phyloP scores from a whole-genome alignment of 1,284 basidiomycete genomes.

The Schizophyllum commune region DNA sequence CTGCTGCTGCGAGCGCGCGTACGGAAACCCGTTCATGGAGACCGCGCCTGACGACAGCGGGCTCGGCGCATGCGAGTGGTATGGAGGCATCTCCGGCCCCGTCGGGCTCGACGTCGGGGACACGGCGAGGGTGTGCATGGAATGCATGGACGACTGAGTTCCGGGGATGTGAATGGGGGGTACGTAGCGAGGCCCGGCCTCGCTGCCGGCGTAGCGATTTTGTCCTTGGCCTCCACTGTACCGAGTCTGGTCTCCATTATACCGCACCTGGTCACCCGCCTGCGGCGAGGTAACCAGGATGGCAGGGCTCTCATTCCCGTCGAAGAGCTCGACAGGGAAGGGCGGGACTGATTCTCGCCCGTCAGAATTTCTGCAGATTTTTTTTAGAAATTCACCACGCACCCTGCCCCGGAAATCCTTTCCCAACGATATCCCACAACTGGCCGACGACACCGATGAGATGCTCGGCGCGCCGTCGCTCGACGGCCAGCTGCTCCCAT shows the following conservation, averaged over 20 bases:
- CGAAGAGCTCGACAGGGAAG: constrained; percentile 56
- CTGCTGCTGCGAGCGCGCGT: background rate
- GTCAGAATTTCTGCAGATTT: constrained; percentile 1
- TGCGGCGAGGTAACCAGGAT: constrained; percentile 65
- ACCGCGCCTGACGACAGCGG: background rate
- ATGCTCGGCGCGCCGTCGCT: constrained; percentile 43
- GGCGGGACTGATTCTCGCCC: constrained; percentile 42
- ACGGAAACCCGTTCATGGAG: background rate
- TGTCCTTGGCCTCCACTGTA: background rate
- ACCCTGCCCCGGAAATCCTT: constrained; percentile 45
- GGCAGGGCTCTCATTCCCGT: constrained; percentile 49
- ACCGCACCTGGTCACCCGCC: background rate
- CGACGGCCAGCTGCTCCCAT: constrained; percentile 44
- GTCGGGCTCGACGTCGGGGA: background rate
- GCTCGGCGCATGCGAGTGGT: background rate
- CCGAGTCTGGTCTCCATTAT: background rate
- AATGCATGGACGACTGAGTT: background rate
- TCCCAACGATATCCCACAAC: constrained; percentile 51
- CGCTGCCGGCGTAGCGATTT: background rate
- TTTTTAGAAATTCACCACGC: constrained; percentile 19
- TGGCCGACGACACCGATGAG: constrained; percentile 37
- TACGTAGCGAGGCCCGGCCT: background rate
- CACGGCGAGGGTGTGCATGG: background rate
- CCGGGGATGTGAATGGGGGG: background rate
- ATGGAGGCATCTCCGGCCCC: background rate